Base-by-base conservation (phyloP, 2,329 filamentous ascomycete genomes). In the Sarocladium oryzae region DNA sequence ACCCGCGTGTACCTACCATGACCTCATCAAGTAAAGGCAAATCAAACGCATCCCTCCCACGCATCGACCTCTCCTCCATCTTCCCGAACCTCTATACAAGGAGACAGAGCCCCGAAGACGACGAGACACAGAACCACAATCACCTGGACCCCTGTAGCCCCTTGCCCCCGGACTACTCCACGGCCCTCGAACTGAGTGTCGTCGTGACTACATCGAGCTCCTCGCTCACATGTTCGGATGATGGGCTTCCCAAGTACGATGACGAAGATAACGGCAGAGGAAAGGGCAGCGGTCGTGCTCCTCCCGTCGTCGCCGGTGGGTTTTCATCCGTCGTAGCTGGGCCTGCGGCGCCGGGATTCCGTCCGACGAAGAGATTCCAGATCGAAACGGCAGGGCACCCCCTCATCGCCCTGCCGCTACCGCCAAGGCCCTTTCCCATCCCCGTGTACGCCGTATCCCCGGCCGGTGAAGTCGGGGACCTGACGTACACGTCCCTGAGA, bases 401-500 rank as follows among this genome's bases (percentile, higher is more conserved):
- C 1, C 58, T 69, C 45, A 54, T 76, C 45, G 67, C 71, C n/a
- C 57, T 75, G 2, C 76, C 75, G 1, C 30, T 65, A 0, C 64
- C 70, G 0, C 62, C 64, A 0, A 61, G 58, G 4, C 61, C 69
- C 1, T 60, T 66, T 1, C 69, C 72, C 2, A 74, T 77, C 55
- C 65, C 67, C 30, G 55, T 77, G 52, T 74, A 69, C 60, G 53
- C 65, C 18, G 60, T 77, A 9, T 28, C 56, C 50, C 32, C 59
- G 6, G 63, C 71, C 21, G 69, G 68, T 10, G 62, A 60, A 2
- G 61, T 73, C 32, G 70, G 67, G 10, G 63, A 63, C 2, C 56
- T 73, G 2, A 71, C 68, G 24, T 84, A 81, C 63, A 58, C 73
- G 11, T 83, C 78, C 21, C 64, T 76, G 24, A 74, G 80, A 3